These are phyloP conservation scores for Glycine latifolia DNA, from an alignment of 306 rosid genomes.

Conservation along the genomic window DNA sequence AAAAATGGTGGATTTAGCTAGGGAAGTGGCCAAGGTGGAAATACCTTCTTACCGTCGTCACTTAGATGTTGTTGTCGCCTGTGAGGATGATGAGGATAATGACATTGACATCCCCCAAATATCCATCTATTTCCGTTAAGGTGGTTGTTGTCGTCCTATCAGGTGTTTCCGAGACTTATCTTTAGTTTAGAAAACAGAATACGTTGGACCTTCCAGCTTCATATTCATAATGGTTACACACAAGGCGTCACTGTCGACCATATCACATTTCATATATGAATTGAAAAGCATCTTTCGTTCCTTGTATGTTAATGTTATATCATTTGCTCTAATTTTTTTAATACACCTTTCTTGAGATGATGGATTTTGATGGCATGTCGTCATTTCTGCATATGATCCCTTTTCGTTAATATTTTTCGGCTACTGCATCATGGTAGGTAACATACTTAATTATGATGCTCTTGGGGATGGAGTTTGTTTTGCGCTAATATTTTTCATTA, in stretches of 20 bases:
- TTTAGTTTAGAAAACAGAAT: slow-evolving; percentile 47
- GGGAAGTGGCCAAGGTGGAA: slow-evolving; percentile 86
- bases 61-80: slow-evolving; percentile 90
- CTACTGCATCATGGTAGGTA: not conserved
- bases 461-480: no score
- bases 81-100: slow-evolving; percentile 93
- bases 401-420: not conserved
- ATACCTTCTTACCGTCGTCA: slow-evolving; percentile 79
- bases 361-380: not conserved
- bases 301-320: slow-evolving; percentile 40
- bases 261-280: slow-evolving; percentile 40
- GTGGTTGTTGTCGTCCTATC: slow-evolving; percentile 44
- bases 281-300: slow-evolving; percentile 36
- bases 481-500: no score
- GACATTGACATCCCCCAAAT: slow-evolving; percentile 89
- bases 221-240: slow-evolving; percentile 38
- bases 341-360: slow-evolving; percentile 9
- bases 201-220: slow-evolving; percentile 37
- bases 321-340: not conserved
- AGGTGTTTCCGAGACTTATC: slow-evolving; percentile 40
- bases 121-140: slow-evolving; percentile 84
- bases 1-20: slow-evolving; percentile 81
- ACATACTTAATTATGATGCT: no score
- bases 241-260: slow-evolving; percentile 34
- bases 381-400: not conserved